These are phyloP conservation scores for Elaeis guineensis DNA, from an alignment of 176 grass and related monocot genomes.

Conservation along the genomic window DNA sequence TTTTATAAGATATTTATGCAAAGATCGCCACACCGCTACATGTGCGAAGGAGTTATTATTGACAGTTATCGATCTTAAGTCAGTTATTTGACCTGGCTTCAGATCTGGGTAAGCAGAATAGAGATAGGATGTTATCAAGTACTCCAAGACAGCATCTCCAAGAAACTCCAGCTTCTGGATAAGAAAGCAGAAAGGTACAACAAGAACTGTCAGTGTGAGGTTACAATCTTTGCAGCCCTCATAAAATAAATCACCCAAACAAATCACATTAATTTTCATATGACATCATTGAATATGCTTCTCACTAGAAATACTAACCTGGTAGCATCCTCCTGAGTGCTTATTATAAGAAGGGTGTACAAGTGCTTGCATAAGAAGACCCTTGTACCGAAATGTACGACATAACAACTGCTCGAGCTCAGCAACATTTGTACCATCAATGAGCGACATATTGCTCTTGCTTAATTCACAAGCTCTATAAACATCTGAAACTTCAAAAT, in stretches of 20 bases:
- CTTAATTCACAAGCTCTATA: slow-evolving; percentile 48
- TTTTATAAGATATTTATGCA: slow-evolving; percentile 78
- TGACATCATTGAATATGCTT: too few relatives aligned
- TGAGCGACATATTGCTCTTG: slow-evolving; percentile 56
- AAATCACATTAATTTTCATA: too few relatives aligned
- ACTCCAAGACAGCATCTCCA: slow-evolving; percentile 95
- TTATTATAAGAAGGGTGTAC: slow-evolving; percentile 77
- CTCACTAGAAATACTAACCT: slow-evolving; percentile 33
- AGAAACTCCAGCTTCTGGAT: slow-evolving; percentile 91
- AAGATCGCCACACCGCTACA: slow-evolving; percentile 49
- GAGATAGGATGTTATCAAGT: slow-evolving; percentile 89
- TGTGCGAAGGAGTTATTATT: slow-evolving; percentile 69
- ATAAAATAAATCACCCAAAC: too few relatives aligned
- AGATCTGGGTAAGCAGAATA: slow-evolving; percentile 78
- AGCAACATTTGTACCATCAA: slow-evolving; percentile 28
- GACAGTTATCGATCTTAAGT: slow-evolving; percentile 71
- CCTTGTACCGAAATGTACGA: slow-evolving; percentile 62
- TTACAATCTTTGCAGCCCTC: neutral
- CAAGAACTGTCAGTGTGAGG: too few relatives aligned
- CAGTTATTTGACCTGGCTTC: slow-evolving; percentile 91
- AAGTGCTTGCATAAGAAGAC: slow-evolving; percentile 71
- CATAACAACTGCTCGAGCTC: slow-evolving; percentile 62
- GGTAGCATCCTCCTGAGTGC: slow-evolving; percentile 85
- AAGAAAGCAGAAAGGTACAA: neutral
- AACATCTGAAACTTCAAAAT: slow-evolving; percentile 52